Conservation (phyloP, 805 yeast species). For the Candida silvatica region DNA sequence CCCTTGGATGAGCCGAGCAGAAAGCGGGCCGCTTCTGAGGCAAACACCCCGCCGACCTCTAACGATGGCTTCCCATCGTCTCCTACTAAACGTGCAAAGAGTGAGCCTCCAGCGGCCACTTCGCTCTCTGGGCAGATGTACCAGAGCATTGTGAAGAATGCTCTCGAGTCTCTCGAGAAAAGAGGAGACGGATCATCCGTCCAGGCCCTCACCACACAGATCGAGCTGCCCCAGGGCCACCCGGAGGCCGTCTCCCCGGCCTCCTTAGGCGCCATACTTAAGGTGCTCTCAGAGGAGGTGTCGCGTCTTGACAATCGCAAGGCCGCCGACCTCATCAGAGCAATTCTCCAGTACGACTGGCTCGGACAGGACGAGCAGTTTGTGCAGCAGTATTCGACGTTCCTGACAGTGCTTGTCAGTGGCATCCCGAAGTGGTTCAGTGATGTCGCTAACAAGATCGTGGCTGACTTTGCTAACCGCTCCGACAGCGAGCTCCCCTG, state of each 20-base stretch:
- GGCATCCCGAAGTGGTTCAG: constrained; percentile 86
- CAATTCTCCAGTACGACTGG: constrained; percentile 64
- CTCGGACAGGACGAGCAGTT: constrained; percentile 35
- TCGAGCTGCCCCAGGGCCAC: constrained; percentile 42
- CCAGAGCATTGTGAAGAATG: constrained; percentile 45
- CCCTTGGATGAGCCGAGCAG: no score
- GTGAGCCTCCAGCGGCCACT: no score
- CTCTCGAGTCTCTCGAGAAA: constrained; percentile 61
- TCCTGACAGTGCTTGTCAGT: constrained; percentile 70
- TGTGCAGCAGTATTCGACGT: constrained; percentile 53
- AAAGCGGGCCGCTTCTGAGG: no score
- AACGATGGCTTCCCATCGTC: no score
- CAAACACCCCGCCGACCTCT: no score
- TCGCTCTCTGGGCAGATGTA: constrained; percentile 21
- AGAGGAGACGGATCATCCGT: constrained; percentile 47
- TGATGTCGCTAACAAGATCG: constrained; percentile 66
- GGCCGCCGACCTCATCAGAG: constrained; percentile 44
- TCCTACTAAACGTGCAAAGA: constrained; percentile 1
- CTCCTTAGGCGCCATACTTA: constrained; percentile 48
- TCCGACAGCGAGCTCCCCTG: constrained; percentile 16
- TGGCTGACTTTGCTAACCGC: constrained; percentile 43
- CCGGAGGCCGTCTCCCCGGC: constrained; percentile 44
- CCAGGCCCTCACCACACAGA: constrained; percentile 50
- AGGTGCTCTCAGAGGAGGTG: constrained; percentile 52
- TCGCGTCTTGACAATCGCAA: constrained; percentile 55